Evolutionary conservation across 2,329 filamentous ascomycete species (phyloP).

Genomic region (Sporothrix protearum): DNA sequence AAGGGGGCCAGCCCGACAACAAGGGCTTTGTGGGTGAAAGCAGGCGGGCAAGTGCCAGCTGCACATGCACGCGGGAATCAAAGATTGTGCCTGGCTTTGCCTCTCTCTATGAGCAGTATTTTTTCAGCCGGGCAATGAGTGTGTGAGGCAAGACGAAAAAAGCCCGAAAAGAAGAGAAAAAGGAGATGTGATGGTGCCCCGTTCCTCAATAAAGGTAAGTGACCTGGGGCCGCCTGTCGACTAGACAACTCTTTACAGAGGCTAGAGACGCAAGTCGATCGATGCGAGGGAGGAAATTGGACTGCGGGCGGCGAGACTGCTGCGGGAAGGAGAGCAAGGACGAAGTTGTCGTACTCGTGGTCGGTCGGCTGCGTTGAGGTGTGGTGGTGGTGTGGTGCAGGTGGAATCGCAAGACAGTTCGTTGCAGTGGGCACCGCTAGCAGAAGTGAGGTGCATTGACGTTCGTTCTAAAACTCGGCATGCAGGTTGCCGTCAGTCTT

Average conservation of each 20-base stretch:
- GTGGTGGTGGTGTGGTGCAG: conserved; percentile 10
- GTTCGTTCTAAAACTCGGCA: conserved; percentile 6
- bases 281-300: conserved; percentile 13
- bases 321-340: background rate
- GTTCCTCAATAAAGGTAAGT: background rate
- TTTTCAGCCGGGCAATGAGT: background rate
- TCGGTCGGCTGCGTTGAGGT: background rate
- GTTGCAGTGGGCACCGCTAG: conserved; percentile 14
- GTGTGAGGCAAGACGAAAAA: background rate
- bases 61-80: background rate
- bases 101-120: background rate
- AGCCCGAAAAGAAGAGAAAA: background rate
- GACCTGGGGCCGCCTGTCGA: conserved; percentile 1
- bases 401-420: conserved; percentile 14
- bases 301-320: background rate
- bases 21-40: background rate
- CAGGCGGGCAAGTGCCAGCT: background rate
- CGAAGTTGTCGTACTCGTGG: background rate
- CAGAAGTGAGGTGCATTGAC: conserved; percentile 11
- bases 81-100: background rate
- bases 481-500: conserved; percentile 4
- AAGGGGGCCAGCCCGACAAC: conserved; percentile 4
- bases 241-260: conserved; percentile 6
- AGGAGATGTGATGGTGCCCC: background rate
- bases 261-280: background rate